phyloP scores from a whole-genome alignment of 495 filamentous ascomycete species.

The Penicillium macrosclerotiorum region DNA sequence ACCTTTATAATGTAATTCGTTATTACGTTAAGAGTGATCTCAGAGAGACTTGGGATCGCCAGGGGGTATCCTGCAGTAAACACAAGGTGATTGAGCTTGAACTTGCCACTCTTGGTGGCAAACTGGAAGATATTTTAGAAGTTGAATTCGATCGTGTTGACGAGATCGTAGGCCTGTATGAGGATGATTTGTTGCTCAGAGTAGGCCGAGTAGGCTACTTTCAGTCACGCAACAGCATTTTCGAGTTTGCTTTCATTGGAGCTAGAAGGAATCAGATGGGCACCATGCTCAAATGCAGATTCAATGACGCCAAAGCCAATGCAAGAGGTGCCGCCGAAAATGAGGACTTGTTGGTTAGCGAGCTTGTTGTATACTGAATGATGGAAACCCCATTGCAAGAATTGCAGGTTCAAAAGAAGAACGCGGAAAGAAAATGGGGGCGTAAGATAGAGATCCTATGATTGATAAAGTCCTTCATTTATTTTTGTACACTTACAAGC shows the following conservation, averaged over 20 bases:
- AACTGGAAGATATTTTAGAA: conserved; percentile 48
- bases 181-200: conserved; percentile 8
- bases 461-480: too few species aligned
- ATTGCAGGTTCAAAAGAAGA: too few species aligned
- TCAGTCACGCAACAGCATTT: conserved; percentile 38
- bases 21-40: conserved; percentile 40
- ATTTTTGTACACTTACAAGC: too few species aligned
- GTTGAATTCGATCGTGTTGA: conserved; percentile 38
- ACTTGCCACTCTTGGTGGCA: conserved; percentile 16
- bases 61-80: conserved; percentile 56
- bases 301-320: conserved; percentile 58
- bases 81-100: conserved; percentile 57
- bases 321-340: conserved; percentile 54
- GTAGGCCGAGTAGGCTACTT: conserved; percentile 33
- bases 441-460: too few species aligned
- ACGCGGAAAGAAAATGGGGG: too few species aligned
- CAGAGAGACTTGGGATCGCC: conserved; percentile 26
- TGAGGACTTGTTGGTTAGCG: conserved; percentile 36
- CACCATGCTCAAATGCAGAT: conserved; percentile 47
- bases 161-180: conserved; percentile 45
- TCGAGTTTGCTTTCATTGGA: conserved; percentile 47
- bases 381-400: too few species aligned
- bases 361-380: conserved; percentile 22
- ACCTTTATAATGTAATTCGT: too few species aligned
- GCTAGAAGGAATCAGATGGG: conserved; percentile 53